Conservation (phyloP, 768 basidiomycete species). For the Lyophyllum shimeji region DNA sequence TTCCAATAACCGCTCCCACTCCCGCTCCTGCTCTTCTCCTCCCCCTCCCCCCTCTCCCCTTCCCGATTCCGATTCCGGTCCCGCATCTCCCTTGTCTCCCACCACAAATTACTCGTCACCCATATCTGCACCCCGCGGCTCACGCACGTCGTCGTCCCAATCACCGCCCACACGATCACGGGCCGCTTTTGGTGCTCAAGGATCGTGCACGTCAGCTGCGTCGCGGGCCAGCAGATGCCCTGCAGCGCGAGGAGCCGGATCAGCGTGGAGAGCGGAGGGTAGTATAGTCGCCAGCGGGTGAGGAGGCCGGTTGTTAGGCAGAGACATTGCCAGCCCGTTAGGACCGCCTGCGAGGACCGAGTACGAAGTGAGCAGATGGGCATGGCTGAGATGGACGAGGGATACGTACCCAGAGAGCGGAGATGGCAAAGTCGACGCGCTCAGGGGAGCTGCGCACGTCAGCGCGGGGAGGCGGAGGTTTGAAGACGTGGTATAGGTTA, state of each 20-base stretch:
- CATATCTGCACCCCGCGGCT: conserved; percentile 88
- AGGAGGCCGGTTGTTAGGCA: conserved; percentile 85
- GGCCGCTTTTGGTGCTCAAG: conserved; percentile 72
- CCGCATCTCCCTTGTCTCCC: conserved; percentile 34
- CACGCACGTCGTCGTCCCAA: conserved; percentile 85
- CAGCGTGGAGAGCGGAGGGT: conserved; percentile 82
- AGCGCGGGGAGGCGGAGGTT: conserved; percentile 32
- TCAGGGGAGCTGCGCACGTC: conserved; percentile 39
- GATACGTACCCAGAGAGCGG: conserved; percentile 66
- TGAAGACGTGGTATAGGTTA: conserved; percentile 46
- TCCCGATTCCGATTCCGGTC: conserved; percentile 20
- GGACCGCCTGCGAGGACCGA: conserved; percentile 57
- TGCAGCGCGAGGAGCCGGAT: conserved; percentile 91
- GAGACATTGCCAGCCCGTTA: conserved; percentile 91
- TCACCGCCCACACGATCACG: conserved; percentile 85
- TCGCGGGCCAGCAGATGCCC: conserved; percentile 96
- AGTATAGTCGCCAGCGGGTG: conserved; percentile 88
- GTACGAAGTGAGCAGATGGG: neutral
- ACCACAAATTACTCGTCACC: conserved; percentile 89
- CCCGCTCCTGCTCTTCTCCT: conserved; percentile 15
- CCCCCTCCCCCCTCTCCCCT: conserved; percentile 15
- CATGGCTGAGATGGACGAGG: conserved; percentile 1
- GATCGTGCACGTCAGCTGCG: conserved; percentile 77
- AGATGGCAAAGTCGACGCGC: conserved; percentile 64
- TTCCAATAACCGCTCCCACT: conserved; percentile 35